Evolutionary conservation across 2,329 filamentous ascomycete species (phyloP).

Genomic region (Aspergillus eucalypticola): DNA sequence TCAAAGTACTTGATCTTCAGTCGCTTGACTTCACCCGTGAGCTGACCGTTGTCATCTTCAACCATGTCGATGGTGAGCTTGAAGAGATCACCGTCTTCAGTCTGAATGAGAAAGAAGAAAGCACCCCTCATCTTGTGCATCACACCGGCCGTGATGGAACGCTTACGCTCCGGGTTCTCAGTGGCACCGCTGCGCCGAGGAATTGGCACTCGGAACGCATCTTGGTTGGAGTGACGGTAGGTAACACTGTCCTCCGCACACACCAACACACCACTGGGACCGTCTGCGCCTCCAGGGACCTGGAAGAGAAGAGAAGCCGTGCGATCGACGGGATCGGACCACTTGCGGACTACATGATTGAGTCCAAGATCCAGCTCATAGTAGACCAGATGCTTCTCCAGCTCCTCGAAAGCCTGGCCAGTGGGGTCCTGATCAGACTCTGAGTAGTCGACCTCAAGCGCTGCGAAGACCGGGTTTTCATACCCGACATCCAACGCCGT

Average conservation of each 20-base stretch:
- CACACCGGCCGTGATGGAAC: conserved; percentile 84
- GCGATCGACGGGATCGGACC: conserved; percentile 90
- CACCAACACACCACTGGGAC: conserved; percentile 90
- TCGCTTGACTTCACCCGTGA: conserved; percentile 76
- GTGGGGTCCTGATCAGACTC: conserved; percentile 89
- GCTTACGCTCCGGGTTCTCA: conserved; percentile 88
- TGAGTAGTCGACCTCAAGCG: conserved; percentile 88
- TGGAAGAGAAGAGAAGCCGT: conserved; percentile 89
- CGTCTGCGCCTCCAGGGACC: conserved; percentile 89
- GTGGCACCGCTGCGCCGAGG: conserved; percentile 82
- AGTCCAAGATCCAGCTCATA: conserved; percentile 96
- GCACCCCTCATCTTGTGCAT: conserved; percentile 96
- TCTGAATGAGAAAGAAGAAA: conserved; percentile 96
- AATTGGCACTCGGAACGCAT: conserved; percentile 83
- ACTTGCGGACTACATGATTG: conserved; percentile 95
- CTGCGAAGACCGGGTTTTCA: conserved; percentile 94
- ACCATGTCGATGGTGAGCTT: conserved; percentile 92
- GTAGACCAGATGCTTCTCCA: conserved; percentile 91
- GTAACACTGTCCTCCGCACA: conserved; percentile 94
- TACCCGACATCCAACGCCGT: conserved; percentile 93
- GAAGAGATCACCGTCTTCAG: conserved; percentile 97
- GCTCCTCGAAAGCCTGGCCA: conserved; percentile 74
- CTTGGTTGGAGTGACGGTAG: conserved; percentile 94
- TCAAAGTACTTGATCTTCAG: conserved; percentile 98
- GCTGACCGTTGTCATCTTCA: conserved; percentile 72